These are phyloP conservation scores for Starmerella sirachaensis DNA, from an alignment of 805 yeast species.

Conservation along the genomic window DNA sequence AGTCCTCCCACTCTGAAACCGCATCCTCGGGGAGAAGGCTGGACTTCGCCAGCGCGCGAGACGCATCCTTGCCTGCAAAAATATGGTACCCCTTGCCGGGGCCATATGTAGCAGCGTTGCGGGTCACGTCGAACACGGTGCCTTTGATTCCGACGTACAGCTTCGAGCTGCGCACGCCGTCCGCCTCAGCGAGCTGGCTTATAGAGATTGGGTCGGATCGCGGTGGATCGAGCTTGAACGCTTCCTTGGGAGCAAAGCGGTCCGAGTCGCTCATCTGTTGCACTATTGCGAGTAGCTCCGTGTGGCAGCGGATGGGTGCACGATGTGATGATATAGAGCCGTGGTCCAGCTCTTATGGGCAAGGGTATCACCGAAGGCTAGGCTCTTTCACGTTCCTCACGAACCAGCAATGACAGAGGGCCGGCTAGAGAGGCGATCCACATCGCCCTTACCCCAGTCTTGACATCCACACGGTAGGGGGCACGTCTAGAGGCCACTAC, in stretches of 20 bases:
- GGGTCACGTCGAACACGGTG: slow-evolving; percentile 63
- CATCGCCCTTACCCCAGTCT: too few relatives aligned
- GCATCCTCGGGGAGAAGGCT: slow-evolving; percentile 46
- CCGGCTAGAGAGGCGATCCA: too few relatives aligned
- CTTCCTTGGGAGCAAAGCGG: slow-evolving; percentile 44
- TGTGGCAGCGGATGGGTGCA: too few relatives aligned
- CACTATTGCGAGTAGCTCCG: background rate
- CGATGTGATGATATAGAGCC: too few relatives aligned
- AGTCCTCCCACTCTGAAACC: slow-evolving; percentile 28
- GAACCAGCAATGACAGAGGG: too few relatives aligned
- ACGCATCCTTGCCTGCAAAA: slow-evolving; percentile 66
- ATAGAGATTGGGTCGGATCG: slow-evolving; percentile 34
- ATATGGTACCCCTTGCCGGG: slow-evolving; percentile 62
- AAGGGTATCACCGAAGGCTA: too few relatives aligned
- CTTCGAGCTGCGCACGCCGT: slow-evolving; percentile 34
- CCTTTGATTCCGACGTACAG: slow-evolving; percentile 71
- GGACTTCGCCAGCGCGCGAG: slow-evolving; percentile 63
- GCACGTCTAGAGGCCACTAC: too few relatives aligned
- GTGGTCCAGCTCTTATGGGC: too few relatives aligned
- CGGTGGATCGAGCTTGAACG: slow-evolving; percentile 44
- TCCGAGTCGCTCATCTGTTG: slow-evolving; percentile 18
- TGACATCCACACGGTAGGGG: too few relatives aligned
- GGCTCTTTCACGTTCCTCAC: too few relatives aligned
- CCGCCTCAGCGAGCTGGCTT: slow-evolving; percentile 35
- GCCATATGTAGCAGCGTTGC: slow-evolving; percentile 57